Percentiles rank a stretch among this genome's conserved stretches.
phyloP scores from a whole-genome alignment of 2,329 filamentous ascomycete species.

The Talaromyces sp. region DNA sequence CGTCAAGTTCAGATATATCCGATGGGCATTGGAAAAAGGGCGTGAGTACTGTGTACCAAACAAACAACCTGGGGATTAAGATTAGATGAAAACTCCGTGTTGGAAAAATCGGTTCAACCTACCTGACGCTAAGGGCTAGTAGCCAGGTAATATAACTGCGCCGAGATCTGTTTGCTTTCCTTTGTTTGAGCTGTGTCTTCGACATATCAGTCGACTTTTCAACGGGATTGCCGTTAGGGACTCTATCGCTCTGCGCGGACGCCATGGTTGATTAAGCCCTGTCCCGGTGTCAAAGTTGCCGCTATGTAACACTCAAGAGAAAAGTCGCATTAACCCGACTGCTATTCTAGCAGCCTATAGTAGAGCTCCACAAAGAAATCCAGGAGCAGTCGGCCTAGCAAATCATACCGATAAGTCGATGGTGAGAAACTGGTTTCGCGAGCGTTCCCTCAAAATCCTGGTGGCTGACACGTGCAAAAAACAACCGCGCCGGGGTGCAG shows the following conservation, averaged over 20 bases:
- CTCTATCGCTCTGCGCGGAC: slow-evolving; percentile 22
- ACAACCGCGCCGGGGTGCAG: background rate
- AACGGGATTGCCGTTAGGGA: slow-evolving; percentile 7
- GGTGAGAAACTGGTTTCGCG: background rate
- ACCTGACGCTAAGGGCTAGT: slow-evolving; percentile 30
- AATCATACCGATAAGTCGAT: slow-evolving; percentile 1
- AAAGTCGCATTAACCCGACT: background rate
- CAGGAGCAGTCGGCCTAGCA: background rate
- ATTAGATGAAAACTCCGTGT: slow-evolving; percentile 5
- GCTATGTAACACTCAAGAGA: background rate
- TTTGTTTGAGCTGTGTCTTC: slow-evolving; percentile 9
- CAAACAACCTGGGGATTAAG: slow-evolving; percentile 55
- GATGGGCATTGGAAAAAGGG: slow-evolving; percentile 77
- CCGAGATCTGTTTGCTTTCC: slow-evolving; percentile 13
- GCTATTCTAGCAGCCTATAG: background rate
- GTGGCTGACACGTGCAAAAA: background rate
- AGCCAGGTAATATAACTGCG: slow-evolving; percentile 27
- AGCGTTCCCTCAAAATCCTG: background rate
- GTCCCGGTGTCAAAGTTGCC: background rate
- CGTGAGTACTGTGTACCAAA: slow-evolving; percentile 82
- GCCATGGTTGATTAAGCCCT: slow-evolving; percentile 20
- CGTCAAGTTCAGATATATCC: slow-evolving; percentile 59
- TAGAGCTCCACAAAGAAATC: background rate
- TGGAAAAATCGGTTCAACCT: slow-evolving; percentile 13
- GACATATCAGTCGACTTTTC: slow-evolving; percentile 15